Percentiles rank a stretch among this genome's conserved stretches.
phyloP scores from a whole-genome alignment of 306 rosid genomes.

The Oemleria cerasiformis region DNA sequence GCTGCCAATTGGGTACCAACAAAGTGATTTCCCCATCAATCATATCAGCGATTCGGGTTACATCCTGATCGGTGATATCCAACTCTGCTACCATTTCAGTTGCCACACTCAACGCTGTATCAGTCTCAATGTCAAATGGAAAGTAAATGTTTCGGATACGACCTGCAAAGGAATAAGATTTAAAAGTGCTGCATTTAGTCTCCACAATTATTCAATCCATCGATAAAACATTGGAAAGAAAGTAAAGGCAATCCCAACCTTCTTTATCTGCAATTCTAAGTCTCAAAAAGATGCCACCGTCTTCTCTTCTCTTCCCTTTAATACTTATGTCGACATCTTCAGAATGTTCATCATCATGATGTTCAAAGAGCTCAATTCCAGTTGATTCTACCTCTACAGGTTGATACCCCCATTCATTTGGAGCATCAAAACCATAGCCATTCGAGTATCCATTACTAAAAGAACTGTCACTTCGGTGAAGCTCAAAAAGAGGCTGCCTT shows the following conservation, averaged over 20 bases:
- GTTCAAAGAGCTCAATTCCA: constrained; percentile 77
- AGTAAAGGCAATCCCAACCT: constrained; percentile 44
- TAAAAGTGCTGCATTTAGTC: constrained; percentile 16
- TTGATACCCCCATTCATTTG: constrained; percentile 53
- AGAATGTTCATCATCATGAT: constrained; percentile 57
- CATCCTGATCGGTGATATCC: constrained; percentile 84
- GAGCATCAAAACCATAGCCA: constrained; percentile 43
- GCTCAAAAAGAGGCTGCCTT: constrained; percentile 47
- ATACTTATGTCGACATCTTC: constrained; percentile 74
- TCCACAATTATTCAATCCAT: background rate
- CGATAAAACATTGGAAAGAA: constrained; percentile 9
- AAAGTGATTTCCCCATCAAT: constrained; percentile 85
- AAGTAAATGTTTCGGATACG: constrained; percentile 76
- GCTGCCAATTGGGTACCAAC: constrained; percentile 77
- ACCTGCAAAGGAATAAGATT: constrained; percentile 45
- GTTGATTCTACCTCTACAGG: constrained; percentile 48
- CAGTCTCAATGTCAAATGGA: constrained; percentile 72
- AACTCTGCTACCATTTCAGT: constrained; percentile 95
- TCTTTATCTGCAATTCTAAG: constrained; percentile 88
- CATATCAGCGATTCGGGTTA: constrained; percentile 83
- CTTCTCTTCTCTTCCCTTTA: constrained; percentile 69
- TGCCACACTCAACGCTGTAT: constrained; percentile 86
- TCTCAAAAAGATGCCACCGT: constrained; percentile 65
- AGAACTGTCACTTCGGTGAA: constrained; percentile 38
- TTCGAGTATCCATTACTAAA: constrained; percentile 46